phyloP scores from a whole-genome alignment of 805 yeast genomes.

The Lachancea lanzarotensis region DNA sequence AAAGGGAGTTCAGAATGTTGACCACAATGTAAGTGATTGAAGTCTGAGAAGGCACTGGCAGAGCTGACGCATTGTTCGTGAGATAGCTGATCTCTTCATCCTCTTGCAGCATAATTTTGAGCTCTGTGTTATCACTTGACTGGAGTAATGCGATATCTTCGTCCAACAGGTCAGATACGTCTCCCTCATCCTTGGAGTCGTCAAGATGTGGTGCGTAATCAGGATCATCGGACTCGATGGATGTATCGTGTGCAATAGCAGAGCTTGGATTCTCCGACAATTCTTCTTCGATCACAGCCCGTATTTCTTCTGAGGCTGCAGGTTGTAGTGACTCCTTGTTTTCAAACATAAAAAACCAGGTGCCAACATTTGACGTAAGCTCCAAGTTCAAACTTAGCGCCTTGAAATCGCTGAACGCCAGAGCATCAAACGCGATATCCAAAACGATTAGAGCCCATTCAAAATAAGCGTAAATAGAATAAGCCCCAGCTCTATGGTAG shows the following conservation, averaged over 20 bases:
- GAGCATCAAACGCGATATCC: constrained; percentile 80
- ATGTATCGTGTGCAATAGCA: not conserved
- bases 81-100: constrained; percentile 16
- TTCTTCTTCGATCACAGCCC: constrained; percentile 7
- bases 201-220: constrained; percentile 3
- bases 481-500: constrained; percentile 83
- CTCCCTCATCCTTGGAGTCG: not conserved
- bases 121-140: constrained; percentile 14
- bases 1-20: constrained; percentile 53
- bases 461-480: constrained; percentile 86
- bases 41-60: constrained; percentile 18
- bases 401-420: constrained; percentile 63
- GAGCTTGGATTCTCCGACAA: constrained; percentile 3
- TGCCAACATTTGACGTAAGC: constrained; percentile 15
- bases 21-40: constrained; percentile 32
- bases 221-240: constrained; percentile 1
- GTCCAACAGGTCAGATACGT: constrained; percentile 3
- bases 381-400: constrained; percentile 5
- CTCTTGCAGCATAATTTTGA: constrained; percentile 21
- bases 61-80: constrained; percentile 8
- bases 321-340: constrained; percentile 11
- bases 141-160: constrained; percentile 6
- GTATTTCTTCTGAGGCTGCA: constrained; percentile 2
- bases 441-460: constrained; percentile 87
- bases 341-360: constrained; percentile 15